phyloP scores from a whole-genome alignment of 176 grass and related monocot species.

The Avena eriantha region DNA sequence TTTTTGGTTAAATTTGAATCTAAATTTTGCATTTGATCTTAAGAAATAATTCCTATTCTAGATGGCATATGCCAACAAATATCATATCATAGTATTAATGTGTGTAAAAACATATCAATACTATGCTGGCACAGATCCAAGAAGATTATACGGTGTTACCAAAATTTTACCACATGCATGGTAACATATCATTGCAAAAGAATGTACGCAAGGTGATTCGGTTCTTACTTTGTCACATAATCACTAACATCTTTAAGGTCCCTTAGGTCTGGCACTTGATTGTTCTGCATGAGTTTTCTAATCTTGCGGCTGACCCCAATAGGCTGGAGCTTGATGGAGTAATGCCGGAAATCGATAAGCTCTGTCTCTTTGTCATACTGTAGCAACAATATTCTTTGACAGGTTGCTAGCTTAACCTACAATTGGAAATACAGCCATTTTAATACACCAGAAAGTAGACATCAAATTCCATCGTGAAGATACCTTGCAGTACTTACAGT shows the following conservation, averaged over 20 bases:
- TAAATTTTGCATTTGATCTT: constrained; percentile 1
- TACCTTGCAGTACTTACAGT: constrained; percentile 48
- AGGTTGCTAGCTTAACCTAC: constrained; percentile 62
- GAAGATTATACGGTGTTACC: not conserved
- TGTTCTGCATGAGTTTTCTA: constrained; percentile 66
- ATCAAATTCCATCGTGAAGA: not conserved
- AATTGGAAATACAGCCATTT: not conserved
- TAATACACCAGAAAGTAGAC: not conserved
- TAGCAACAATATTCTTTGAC: constrained; percentile 60
- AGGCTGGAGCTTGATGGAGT: constrained; percentile 70
- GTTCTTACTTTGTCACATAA: constrained; percentile 71
- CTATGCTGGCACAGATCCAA: not conserved
- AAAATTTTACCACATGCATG: not conserved
- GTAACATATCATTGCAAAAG: not conserved
- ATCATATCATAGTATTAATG: not conserved
- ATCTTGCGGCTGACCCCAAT: constrained; percentile 67
- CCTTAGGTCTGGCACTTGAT: constrained; percentile 66
- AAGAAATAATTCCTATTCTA: not conserved
- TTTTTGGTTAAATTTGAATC: constrained; percentile 2
- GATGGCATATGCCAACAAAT: not conserved
- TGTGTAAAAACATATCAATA: not conserved
- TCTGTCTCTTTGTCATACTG: constrained; percentile 63
- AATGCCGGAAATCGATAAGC: constrained; percentile 63
- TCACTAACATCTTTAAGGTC: constrained; percentile 68
- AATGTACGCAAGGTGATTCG: not conserved